Base-by-base conservation (phyloP, 495 filamentous ascomycete genomes). In the Hypoxylon fuscum region DNA sequence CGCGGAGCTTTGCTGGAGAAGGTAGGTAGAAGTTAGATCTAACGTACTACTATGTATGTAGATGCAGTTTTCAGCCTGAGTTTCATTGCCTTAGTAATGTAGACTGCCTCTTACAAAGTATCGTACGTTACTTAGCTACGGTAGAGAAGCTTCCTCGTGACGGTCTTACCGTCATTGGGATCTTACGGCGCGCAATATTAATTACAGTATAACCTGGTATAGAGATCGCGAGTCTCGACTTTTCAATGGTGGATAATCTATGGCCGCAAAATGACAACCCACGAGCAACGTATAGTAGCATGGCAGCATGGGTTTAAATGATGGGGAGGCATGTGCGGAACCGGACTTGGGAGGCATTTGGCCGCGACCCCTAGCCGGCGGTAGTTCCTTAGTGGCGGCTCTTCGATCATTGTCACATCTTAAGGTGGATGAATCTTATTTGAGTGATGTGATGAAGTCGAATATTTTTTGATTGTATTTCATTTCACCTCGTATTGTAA, bases 381-480 rank as follows among this genome's bases (percentile, higher is more conserved):
- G 63, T 57, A 66, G 63, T 66, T 66, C 47, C 57, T 66, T 66
- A 66, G 63, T 57, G 52, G 63, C 63, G 63, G 63, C 63, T 66
- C 63, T 49, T 58, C 47, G 57, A 66, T 62, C 27, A 57, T 66
- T 27, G 57, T 66, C 63, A 48, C 63, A 66, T 66, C 52, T 27
- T 66, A 10, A 54, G 53, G 53, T 62, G 63, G 63, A 43, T 44
- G 63, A 43, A 66, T 66, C 57, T 66, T 41, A 58, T 57, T 60
- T 1, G 57, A 66, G 63, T 40, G 57, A 66, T 66, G 63, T 66
- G 63, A 66, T 54, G 63, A 66, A 58, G 57, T 54, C 22, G 15
- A 52, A 41, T 38, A 15, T 48, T 60, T 53, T 65, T 66, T 66
- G 51, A 66, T 66, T 61, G 47, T 61, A 62, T n/a, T 54, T 66